Base-by-base conservation (phyloP, 208 protist species). In the Herpetomonas tarakana region DNA sequence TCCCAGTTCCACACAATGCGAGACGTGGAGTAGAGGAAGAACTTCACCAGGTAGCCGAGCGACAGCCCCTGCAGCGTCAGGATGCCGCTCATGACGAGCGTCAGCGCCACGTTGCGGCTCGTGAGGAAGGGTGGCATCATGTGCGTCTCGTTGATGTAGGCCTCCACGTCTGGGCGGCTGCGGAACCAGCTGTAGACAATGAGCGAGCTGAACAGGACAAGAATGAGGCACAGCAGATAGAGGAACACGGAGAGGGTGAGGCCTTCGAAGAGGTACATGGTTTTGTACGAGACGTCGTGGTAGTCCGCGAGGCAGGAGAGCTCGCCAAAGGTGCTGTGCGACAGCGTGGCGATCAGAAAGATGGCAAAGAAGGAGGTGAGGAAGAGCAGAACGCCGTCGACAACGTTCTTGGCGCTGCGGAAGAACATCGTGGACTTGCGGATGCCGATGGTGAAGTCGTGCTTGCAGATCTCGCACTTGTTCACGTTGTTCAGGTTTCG, bases 381-480 rank as follows among this genome's bases (percentile, higher is more conserved):
- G 44, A 85, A 62, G 29, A 90, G 68, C 22, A 76, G 50, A 31
- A 66, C 11, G 19, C 41, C 63, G 31, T 46, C 38, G 14, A 84
- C n/a, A 16, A 86, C 14, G n/a, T 81, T 58, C 25, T 71, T 60
- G 27, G 55, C 78, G 68, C 71, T 77, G 53, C 81, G 59, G 68
- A 67, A 78, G 9, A 85, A 29, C 19, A 90, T 29, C 51, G 62
- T 81, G 19, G 64, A 68, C 1, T 65, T 66, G 24, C 66, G 53
- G 51, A 93, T 89, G 39, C 54, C 50, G 2, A 90, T 71, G 19
- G 22, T 69, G 53, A 88, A 93, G 21, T 79, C 76, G 41, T 76
- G 49, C 68, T 80, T 83, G 68, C 86, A 93, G 39, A 93, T 88
- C 44, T 93, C 83, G 55, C 86, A 93, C 44, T 78, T 56, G 55